Conservation (phyloP, 1,284 basidiomycete genomes). For the Ganoderma sp. region DNA sequence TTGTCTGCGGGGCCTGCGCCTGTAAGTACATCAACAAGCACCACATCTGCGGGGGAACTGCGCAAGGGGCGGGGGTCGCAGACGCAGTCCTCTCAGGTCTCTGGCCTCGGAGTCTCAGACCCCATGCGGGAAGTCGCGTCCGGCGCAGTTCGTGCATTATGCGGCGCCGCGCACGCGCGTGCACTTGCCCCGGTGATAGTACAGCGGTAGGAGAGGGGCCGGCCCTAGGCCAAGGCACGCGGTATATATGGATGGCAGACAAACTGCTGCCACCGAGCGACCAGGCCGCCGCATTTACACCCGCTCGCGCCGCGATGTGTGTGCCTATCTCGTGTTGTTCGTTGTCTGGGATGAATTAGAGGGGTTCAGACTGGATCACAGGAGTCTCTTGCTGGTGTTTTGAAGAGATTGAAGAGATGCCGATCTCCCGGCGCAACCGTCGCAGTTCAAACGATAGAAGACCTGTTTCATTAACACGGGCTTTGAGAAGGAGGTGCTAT, state of each 20-base stretch:
- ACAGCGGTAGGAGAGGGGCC: background rate
- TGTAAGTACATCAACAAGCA: background rate
- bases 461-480: background rate
- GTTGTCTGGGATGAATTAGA: background rate
- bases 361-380: background rate
- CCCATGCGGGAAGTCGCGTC: background rate
- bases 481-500: background rate
- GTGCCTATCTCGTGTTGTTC: slow-evolving; percentile 1
- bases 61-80: background rate
- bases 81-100: background rate
- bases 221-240: background rate
- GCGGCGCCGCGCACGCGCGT: slow-evolving; percentile 3
- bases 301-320: too few relatives aligned
- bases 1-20: background rate
- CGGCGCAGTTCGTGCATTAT: slow-evolving; percentile 3
- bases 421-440: background rate
- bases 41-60: slow-evolving; percentile 1
- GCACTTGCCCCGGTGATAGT: background rate
- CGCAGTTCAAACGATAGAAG: slow-evolving; percentile 5
- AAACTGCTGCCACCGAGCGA: background rate
- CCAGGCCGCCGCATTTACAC: background rate
- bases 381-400: background rate
- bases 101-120: too few relatives aligned
- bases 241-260: background rate
- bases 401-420: background rate